phyloP scores from a whole-genome alignment of 495 filamentous ascomycete species.

The Talaromyces stipitatus region DNA sequence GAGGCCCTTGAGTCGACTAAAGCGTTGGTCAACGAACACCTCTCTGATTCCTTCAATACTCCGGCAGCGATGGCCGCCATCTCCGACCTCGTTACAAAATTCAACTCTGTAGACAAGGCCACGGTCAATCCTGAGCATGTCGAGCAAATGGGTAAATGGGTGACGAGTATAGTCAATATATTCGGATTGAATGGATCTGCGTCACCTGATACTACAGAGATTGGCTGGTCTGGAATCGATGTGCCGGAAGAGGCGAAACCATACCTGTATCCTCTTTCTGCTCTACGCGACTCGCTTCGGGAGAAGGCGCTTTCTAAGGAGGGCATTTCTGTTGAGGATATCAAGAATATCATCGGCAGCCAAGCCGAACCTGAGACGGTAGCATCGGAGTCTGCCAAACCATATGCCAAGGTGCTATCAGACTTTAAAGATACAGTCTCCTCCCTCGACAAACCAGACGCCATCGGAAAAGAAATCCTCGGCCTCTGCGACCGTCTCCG shows the following conservation, averaged over 20 bases:
- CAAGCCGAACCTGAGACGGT: slow-evolving; percentile 13
- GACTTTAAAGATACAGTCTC: slow-evolving; percentile 35
- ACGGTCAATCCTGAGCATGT: slow-evolving; percentile 44
- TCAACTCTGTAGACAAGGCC: slow-evolving; percentile 60
- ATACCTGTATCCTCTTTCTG: slow-evolving; percentile 55
- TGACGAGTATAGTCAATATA: slow-evolving; percentile 75
- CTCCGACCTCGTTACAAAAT: slow-evolving; percentile 62
- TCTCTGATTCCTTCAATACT: slow-evolving; percentile 89
- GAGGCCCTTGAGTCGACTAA: slow-evolving; percentile 55
- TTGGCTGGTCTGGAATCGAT: slow-evolving; percentile 79
- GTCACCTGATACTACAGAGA: slow-evolving; percentile 47
- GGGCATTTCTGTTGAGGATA: slow-evolving; percentile 23
- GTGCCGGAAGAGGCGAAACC: slow-evolving; percentile 54
- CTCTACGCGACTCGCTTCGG: slow-evolving; percentile 61
- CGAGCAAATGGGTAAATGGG: slow-evolving; percentile 62
- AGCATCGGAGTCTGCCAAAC: slow-evolving; percentile 22
- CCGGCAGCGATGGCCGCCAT: slow-evolving; percentile 66
- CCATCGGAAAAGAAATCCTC: slow-evolving; percentile 52
- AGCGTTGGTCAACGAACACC: slow-evolving; percentile 52
- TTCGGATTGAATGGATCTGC: slow-evolving; percentile 70
- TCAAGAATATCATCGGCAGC: slow-evolving; percentile 24
- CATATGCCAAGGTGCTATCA: slow-evolving; percentile 28
- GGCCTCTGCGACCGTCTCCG: slow-evolving; percentile 72
- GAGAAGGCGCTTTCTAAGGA: slow-evolving; percentile 40
- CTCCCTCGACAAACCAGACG: slow-evolving; percentile 36